Evolutionary conservation across 148 eudicot species (phyloP).

Genomic region (Fallopia convolvulus): DNA sequence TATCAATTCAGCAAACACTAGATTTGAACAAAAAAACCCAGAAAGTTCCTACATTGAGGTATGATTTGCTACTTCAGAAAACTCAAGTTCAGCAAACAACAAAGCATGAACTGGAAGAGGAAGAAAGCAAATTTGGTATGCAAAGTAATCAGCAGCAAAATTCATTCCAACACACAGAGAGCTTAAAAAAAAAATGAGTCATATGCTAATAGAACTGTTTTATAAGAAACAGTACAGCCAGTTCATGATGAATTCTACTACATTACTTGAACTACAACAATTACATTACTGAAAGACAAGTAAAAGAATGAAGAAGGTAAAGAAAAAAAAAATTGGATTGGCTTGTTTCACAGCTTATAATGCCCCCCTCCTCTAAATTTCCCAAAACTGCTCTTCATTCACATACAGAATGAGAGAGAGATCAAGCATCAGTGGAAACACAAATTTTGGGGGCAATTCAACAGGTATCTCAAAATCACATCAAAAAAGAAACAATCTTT

Average conservation of each 20-base stretch:
- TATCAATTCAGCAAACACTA: neutral
- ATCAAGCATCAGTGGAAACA: slow-evolving; percentile 8
- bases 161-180: neutral
- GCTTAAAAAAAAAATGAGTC: neutral
- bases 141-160: neutral
- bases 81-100: neutral
- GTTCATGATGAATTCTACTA: slow-evolving; percentile 15
- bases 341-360: slow-evolving; percentile 11
- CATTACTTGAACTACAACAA: slow-evolving; percentile 13
- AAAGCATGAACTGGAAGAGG: neutral
- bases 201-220: slow-evolving; percentile 1
- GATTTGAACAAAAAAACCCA: neutral
- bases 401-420: neutral
- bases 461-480: slow-evolving; percentile 8
- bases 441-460: slow-evolving; percentile 7
- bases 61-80: neutral
- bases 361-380: neutral
- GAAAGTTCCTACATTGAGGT: neutral
- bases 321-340: neutral
- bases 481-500: slow-evolving; percentile 9
- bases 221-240: neutral
- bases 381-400: slow-evolving; percentile 3
- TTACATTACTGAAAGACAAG: slow-evolving; percentile 9
- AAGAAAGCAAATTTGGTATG: neutral
- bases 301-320: neutral